phyloP scores from a whole-genome alignment of 768 basidiomycete genomes.

The Naganishia friedmannii region DNA sequence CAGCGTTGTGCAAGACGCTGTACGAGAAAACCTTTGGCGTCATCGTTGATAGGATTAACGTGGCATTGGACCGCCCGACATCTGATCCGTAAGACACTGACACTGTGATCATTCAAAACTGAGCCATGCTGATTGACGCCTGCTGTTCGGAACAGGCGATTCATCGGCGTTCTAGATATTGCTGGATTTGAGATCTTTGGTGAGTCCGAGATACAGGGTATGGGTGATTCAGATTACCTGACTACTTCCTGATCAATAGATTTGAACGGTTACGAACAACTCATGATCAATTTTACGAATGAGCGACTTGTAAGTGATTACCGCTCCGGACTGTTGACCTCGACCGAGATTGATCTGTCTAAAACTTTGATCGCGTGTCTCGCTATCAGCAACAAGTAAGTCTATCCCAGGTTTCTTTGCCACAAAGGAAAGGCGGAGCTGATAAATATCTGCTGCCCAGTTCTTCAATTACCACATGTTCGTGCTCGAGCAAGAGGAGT shows the following conservation, averaged over 20 bases:
- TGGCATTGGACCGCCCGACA: conserved; percentile 79
- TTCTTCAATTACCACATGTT: conserved; percentile 95
- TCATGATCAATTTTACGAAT: conserved; percentile 98
- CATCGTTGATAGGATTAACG: conserved; percentile 91
- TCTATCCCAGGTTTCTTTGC: neutral
- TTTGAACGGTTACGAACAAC: conserved; percentile 90
- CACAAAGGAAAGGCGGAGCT: too few relatives aligned
- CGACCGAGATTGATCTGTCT: neutral
- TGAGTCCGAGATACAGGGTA: conserved; percentile 25
- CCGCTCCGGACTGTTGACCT: neutral
- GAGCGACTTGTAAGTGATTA: conserved; percentile 58
- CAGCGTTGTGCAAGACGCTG: conserved; percentile 84
- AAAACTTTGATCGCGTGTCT: neutral
- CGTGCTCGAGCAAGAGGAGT: conserved; percentile 97
- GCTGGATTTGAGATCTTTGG: conserved; percentile 91
- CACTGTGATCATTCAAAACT: too few relatives aligned
- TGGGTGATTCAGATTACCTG: neutral
- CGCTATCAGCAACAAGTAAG: conserved; percentile 70
- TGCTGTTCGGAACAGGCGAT: conserved; percentile 51
- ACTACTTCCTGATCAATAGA: conserved; percentile 27
- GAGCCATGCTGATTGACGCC: conserved; percentile 56
- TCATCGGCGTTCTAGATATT: conserved; percentile 98
- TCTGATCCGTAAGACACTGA: conserved; percentile 63
- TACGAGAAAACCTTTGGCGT: conserved; percentile 96
- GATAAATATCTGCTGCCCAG: conserved; percentile 29